phyloP scores from a whole-genome alignment of 176 grass and related monocot species.

The Aegilops umbellulata region DNA sequence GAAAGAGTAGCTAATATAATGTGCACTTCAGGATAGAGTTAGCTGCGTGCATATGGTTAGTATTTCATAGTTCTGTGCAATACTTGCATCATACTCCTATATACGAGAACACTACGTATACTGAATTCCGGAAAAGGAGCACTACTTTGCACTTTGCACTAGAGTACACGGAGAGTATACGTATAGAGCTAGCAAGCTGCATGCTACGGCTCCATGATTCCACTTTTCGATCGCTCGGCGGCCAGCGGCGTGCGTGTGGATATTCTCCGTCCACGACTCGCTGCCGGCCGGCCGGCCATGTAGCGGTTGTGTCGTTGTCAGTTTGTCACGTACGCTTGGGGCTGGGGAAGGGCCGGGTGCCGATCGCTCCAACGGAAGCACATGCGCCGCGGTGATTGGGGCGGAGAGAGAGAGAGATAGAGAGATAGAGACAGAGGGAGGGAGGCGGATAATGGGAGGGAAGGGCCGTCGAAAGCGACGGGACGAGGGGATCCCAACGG shows the following conservation, averaged over 20 bases:
- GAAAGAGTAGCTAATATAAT: neutral
- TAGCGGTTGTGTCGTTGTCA: conserved; percentile 18
- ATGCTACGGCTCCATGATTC: neutral
- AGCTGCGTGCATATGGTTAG: neutral
- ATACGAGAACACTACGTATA: no score
- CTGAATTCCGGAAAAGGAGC: no score
- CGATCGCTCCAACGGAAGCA: conserved; percentile 25
- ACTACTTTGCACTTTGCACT: no score
- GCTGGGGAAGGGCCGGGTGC: neutral
- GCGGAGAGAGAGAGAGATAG: no score
- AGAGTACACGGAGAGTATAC: no score
- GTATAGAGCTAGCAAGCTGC: no score
- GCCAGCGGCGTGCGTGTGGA: conserved; percentile 1
- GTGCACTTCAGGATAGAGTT: neutral
- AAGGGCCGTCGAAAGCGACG: conserved; percentile 37
- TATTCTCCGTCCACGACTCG: neutral
- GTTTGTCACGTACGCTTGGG: neutral
- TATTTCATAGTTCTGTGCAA: neutral
- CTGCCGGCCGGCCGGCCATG: neutral
- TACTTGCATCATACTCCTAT: neutral
- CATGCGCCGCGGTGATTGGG: conserved; percentile 22
- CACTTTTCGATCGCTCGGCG: neutral
- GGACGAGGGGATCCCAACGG: conserved; percentile 28
- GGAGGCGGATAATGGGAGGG: neutral
- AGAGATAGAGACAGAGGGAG: neutral